phyloP scores from a whole-genome alignment of 805 yeast species.

The Nakazawaea peltata region DNA sequence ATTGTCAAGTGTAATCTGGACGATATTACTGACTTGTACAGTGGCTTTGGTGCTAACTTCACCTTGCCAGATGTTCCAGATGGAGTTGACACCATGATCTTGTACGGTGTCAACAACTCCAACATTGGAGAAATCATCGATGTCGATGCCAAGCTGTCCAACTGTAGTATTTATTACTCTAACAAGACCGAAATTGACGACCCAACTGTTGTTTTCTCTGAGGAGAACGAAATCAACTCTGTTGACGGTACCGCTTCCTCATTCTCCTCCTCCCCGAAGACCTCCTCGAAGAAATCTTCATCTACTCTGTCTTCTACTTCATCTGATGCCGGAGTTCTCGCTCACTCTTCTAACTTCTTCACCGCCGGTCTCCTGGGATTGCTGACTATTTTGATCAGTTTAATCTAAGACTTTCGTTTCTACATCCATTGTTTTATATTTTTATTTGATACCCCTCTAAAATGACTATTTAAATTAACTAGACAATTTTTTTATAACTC shows the following conservation, averaged over 20 bases:
- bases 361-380: conserved; percentile 1
- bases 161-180: conserved; percentile 29
- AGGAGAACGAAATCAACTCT: conserved; percentile 27
- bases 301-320: conserved; percentile 14
- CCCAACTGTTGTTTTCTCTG: conserved; percentile 29
- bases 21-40: conserved; percentile 25
- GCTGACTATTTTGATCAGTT: conserved; percentile 3
- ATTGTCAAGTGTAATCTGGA: conserved; percentile 32
- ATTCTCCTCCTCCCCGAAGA: conserved; percentile 4
- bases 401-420: conserved; percentile 1
- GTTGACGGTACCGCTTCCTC: conserved; percentile 12
- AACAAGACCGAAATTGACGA: conserved; percentile 23
- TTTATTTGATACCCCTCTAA: background rate
- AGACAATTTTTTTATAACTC: conserved; percentile 1
- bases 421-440: background rate
- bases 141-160: conserved; percentile 29
- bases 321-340: conserved; percentile 18
- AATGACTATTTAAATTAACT: background rate
- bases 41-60: conserved; percentile 38
- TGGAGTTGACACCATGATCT: conserved; percentile 33
- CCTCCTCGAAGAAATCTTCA: conserved; percentile 14
- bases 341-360: conserved; percentile 13
- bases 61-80: conserved; percentile 39
- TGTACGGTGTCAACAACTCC: conserved; percentile 37
- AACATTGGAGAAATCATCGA: conserved; percentile 37